Base-by-base conservation (phyloP, 169 alveolate species). In the Plasmodium berghei region DNA sequence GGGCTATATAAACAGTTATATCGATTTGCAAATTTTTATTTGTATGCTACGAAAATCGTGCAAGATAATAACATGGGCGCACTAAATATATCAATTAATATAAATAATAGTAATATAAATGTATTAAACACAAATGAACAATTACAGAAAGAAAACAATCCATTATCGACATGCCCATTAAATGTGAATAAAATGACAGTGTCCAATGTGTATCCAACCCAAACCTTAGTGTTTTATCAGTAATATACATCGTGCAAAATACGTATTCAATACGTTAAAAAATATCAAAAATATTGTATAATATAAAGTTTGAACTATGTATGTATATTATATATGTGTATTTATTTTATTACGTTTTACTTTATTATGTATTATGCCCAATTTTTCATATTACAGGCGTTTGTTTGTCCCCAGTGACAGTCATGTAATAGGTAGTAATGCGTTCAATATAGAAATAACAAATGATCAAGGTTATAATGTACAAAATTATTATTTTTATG, bases 401-500 rank as follows among this genome's bases (percentile, higher is more conserved):
- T 49, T 83, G 24, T 83, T 83, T 69, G 26, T 83, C 48, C 90
- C 90, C 12, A 85, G 42, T 55, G 58, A 18, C 64, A 56, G n/a
- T 10, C 26, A 52, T 14, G 5, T 45, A 26, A 56, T 83, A 61
- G 64, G 67, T 28, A 83, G 86, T 34, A 28, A 61, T 67, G 56
- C 55, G 26, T 9, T 83, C 28, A 69, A 10, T 18, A 52, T 83
- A 48, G 72, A 67, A 26, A 83, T 83, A 66, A 67, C 80, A 26
- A 69, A 56, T 40, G 85, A 83, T 26, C 67, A 67, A 34, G 85
- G 85, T 14, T 45, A 55, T 34, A 69, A 67, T 61, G 61, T 66
- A 58, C 64, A 48, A 18, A 83, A 83, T 52, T 83, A 83, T 49
- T 83, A 9, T 67, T 83, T 83, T 55, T 83, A 83, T 48, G 85